Evolutionary conservation across 2,329 filamentous ascomycete genomes (phyloP).

Genomic region (Fusarium euwallaceae): DNA sequence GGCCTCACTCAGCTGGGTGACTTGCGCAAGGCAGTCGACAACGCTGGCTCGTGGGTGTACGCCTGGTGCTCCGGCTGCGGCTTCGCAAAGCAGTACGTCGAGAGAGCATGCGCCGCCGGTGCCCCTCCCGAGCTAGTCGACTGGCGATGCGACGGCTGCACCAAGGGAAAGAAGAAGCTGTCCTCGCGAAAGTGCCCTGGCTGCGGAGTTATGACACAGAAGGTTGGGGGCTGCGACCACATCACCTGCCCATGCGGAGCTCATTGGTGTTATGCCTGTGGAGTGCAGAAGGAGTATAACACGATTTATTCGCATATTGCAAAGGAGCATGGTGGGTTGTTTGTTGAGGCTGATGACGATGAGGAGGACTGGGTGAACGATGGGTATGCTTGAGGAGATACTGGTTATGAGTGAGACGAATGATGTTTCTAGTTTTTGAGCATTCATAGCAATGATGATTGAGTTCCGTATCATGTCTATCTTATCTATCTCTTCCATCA

Average conservation of each 20-base stretch:
- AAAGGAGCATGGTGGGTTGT: constrained; percentile 50
- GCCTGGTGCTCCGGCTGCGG: constrained; percentile 62
- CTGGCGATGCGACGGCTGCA: constrained; percentile 60
- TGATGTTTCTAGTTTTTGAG: not conserved
- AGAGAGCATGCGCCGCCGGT: constrained; percentile 59
- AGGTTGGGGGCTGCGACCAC: constrained; percentile 55
- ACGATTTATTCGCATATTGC: constrained; percentile 56
- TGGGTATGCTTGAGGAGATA: not conserved
- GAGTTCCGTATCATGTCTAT: not conserved
- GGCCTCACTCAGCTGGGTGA: constrained; percentile 55
- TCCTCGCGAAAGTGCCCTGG: constrained; percentile 52
- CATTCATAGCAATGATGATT: not conserved
- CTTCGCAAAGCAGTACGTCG: constrained; percentile 56
- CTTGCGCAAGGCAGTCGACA: constrained; percentile 54
- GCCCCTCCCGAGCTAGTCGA: constrained; percentile 51
- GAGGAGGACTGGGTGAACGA: constrained; percentile 29
- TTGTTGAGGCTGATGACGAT: constrained; percentile 37
- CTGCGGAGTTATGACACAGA: constrained; percentile 54
- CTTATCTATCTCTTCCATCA: not conserved
- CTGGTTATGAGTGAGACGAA: not conserved
- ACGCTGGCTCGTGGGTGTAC: constrained; percentile 60
- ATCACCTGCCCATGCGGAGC: constrained; percentile 53
- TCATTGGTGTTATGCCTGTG: constrained; percentile 59
- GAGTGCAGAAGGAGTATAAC: constrained; percentile 39
- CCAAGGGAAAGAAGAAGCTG: not conserved